Conservation (phyloP, 2,329 filamentous ascomycete species). For the Raffaelea albimanens region DNA sequence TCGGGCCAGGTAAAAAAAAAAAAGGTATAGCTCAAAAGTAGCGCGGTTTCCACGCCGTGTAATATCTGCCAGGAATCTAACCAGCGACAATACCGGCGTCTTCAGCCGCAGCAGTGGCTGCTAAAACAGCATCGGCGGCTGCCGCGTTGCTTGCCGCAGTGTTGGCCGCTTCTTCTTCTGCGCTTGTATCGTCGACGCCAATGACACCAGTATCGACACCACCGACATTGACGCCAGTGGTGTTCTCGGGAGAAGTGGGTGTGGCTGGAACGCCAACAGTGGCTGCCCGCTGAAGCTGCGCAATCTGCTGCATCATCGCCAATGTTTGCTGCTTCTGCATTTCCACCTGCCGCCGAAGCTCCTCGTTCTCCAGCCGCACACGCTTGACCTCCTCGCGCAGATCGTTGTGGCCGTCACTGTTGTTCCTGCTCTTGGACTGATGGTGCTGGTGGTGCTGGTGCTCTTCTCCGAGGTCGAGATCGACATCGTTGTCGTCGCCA, state of each 20-base stretch:
- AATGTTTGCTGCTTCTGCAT: conserved; percentile 36
- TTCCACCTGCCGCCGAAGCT: conserved; percentile 41
- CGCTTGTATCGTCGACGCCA: background rate
- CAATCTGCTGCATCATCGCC: conserved; percentile 39
- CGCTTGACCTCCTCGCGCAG: conserved; percentile 58
- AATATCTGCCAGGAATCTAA: background rate
- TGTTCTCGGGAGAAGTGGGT: background rate
- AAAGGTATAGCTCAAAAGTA: background rate
- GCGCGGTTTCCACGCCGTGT: too few species aligned
- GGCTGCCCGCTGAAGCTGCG: conserved; percentile 29
- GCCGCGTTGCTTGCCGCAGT: background rate
- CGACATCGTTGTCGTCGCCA: too few species aligned
- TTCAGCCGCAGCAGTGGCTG: background rate
- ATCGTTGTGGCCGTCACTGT: conserved; percentile 31
- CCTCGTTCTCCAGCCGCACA: conserved; percentile 54
- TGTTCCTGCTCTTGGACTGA: conserved; percentile 2
- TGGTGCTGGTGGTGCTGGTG: too few species aligned
- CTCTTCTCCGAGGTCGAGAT: too few species aligned
- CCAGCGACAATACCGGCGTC: background rate
- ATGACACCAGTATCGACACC: background rate
- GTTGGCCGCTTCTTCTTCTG: background rate
- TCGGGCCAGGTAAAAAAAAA: background rate
- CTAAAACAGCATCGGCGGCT: background rate
- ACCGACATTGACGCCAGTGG: background rate
- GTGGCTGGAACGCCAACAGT: conserved; percentile 1